These are phyloP conservation scores for Wickerhamiella pararugosa DNA, from an alignment of 1,139 yeast species.

Conservation along the genomic window DNA sequence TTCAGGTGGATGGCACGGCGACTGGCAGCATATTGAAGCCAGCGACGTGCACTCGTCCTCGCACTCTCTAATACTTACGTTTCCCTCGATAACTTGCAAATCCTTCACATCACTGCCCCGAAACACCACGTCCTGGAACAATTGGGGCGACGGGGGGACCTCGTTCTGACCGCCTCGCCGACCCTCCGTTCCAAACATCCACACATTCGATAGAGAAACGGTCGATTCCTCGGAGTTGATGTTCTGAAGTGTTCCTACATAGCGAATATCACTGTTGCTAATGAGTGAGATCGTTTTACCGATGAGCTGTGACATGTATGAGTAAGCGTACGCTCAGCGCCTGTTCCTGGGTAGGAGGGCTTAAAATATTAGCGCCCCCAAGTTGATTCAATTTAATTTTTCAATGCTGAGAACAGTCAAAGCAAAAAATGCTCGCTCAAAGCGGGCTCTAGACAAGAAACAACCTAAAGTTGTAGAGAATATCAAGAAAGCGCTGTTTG, in stretches of 20 bases:
- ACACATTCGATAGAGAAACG: slow-evolving; percentile 68
- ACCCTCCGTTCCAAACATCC: slow-evolving; percentile 89
- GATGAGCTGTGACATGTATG: slow-evolving; percentile 62
- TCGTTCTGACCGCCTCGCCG: slow-evolving; percentile 60
- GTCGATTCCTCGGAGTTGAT: slow-evolving; percentile 88
- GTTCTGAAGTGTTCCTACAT: slow-evolving; percentile 67
- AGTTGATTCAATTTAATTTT: neutral
- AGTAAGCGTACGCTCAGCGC: neutral
- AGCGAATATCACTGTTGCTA: slow-evolving; percentile 70
- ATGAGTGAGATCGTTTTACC: slow-evolving; percentile 87
- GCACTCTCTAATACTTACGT: neutral
- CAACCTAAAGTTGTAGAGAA: slow-evolving; percentile 86
- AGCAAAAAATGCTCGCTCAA: slow-evolving; percentile 92
- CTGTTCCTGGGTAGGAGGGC: neutral
- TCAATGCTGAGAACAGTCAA: slow-evolving; percentile 26
- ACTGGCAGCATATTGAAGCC: no score
- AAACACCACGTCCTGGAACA: slow-evolving; percentile 70
- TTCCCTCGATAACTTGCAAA: slow-evolving; percentile 57
- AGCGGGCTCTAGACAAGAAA: slow-evolving; percentile 79
- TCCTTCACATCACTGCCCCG: slow-evolving; percentile 91
- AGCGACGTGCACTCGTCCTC: neutral
- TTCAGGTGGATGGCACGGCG: no score
- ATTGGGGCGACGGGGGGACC: slow-evolving; percentile 56
- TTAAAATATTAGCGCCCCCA: neutral
- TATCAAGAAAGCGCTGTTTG: slow-evolving; percentile 75